Evolutionary conservation across 257 asterid species (phyloP).

Genomic region (Avicennia marina): DNA sequence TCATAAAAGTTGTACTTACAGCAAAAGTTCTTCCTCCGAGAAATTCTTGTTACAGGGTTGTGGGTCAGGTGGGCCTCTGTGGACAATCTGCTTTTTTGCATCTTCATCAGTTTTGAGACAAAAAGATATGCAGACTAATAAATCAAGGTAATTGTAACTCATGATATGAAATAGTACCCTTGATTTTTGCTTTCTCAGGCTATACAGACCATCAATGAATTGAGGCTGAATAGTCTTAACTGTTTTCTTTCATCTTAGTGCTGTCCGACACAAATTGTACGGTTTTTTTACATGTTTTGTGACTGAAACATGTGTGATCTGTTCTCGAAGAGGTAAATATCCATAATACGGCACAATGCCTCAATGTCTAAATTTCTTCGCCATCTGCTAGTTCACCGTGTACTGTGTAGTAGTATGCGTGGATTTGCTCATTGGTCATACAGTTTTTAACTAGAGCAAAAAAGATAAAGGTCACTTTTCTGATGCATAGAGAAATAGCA

Average conservation of each 20-base stretch:
- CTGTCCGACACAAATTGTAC: neutral
- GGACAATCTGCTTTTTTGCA: slow-evolving; percentile 19
- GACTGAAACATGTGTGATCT: neutral
- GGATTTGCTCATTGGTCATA: too few species aligned
- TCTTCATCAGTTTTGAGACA: slow-evolving; percentile 21
- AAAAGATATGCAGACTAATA: slow-evolving; percentile 74
- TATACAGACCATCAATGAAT: neutral
- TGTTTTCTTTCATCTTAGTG: neutral
- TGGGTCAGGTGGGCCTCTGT: slow-evolving; percentile 57
- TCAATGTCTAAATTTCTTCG: neutral
- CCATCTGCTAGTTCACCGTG: neutral
- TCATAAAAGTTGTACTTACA: slow-evolving; percentile 16
- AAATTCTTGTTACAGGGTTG: slow-evolving; percentile 39
- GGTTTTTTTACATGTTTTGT: neutral
- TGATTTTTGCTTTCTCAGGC: neutral
- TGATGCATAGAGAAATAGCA: neutral
- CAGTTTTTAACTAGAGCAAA: too few species aligned
- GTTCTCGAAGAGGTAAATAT: slow-evolving; percentile 1
- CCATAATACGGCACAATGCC: neutral
- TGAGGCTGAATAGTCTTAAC: neutral
- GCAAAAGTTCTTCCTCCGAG: slow-evolving; percentile 20
- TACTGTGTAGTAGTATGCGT: too few species aligned
- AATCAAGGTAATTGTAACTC: slow-evolving; percentile 50
- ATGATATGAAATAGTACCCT: neutral
- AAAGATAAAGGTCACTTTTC: neutral